These are phyloP conservation scores for Plasmodium sp. DNA, from an alignment of 169 alveolate species.

Conservation along the genomic window DNA sequence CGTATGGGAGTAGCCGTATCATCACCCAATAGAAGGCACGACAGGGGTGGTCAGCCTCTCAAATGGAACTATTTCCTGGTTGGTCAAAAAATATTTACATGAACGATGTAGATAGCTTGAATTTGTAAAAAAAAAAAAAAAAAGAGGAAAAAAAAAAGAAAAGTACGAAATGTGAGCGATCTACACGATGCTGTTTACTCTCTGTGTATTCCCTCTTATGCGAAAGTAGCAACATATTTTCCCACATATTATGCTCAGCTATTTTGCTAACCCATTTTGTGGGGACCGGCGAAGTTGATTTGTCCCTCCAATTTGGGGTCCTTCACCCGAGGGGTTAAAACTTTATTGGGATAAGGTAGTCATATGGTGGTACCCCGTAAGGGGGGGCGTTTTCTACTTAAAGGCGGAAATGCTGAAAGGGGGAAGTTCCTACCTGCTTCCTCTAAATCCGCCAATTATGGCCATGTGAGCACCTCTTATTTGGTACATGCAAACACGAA, in stretches of 20 bases:
- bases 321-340: background rate
- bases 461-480: background rate
- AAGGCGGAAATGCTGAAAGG: background rate
- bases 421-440: background rate
- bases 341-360: background rate
- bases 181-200: background rate
- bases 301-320: background rate
- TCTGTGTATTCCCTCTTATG: background rate
- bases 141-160: no score
- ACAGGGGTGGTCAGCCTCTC: background rate
- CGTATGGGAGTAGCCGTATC: background rate
- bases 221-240: background rate
- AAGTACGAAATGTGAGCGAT: background rate
- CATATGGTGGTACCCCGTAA: background rate
- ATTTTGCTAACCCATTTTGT: background rate
- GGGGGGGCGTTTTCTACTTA: background rate
- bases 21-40: background rate
- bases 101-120: background rate
- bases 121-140: no score
- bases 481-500: background rate
- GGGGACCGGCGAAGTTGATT: background rate
- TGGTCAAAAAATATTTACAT: background rate
- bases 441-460: background rate
- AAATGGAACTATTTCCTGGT: background rate
- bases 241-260: background rate